Base-by-base conservation (phyloP, 164 flowering plant genomes). In the Piper betle region DNA sequence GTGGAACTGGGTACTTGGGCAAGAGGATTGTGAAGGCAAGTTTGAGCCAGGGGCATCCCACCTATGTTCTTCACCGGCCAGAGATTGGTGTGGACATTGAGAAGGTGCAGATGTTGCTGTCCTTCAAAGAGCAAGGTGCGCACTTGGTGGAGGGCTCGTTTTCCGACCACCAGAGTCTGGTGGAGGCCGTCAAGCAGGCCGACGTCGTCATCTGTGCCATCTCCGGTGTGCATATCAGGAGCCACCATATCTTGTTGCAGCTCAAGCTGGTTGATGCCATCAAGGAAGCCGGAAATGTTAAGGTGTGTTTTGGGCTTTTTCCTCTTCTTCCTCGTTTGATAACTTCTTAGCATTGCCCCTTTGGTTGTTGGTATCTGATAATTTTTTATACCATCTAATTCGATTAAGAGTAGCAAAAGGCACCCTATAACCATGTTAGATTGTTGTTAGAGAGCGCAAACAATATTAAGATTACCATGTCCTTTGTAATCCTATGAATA, bases 211-310 rank as follows among this genome's bases (percentile, higher is more conserved):
- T 86, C 10, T 81, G 80, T 43, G 72, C 89, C 33, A 69, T 84
- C 2, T 82, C 93, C 3, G 93, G 93, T 2, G 87, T 78, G 1
- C 87, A 82, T 39, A 60, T 77, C 25, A 66, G 92, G 56, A 79
- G 83, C 64, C 86, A 86, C 65, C 69, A 72, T 3, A 69, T 84
- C 37, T 72, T 84, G 39, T 68, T 84, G 39, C 93, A 86, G 64
- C 84, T 81, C 65, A 81, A 81, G 73, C 86, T 86, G 39, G 82
- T 82, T n/a, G 80, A 79, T 33, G 91, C 91, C 57, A 83, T 83
- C 60, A 82, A 82, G 64, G 87, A 84, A 64, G 87, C 87, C 37
- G 84, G 83, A 25, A 84, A 84, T 66, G 68, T 86, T n/a, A 81
- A 81, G 89, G 93, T 82, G 17, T 7, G 33, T 25, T 25, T 25